Percentiles rank a stretch among this genome's conserved stretches.
These are phyloP conservation scores for Cladosporium sp. DNA, from an alignment of 2,329 filamentous ascomycete species.

Conservation along the genomic window DNA sequence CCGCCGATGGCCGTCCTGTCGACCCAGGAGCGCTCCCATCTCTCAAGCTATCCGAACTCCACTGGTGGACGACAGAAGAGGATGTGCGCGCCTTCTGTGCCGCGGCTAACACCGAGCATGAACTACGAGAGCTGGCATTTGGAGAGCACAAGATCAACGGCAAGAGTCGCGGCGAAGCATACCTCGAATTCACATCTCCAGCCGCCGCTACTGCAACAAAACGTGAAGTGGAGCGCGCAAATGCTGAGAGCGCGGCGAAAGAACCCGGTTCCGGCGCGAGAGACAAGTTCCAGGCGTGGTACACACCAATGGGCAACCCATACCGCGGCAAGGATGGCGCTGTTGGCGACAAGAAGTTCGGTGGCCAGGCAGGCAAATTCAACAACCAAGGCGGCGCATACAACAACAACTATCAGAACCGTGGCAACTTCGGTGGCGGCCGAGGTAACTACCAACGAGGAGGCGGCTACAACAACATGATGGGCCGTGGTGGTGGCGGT, in stretches of 20 bases:
- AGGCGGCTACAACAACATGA: constrained; percentile 21
- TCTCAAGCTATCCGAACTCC: constrained; percentile 82
- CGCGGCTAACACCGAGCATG: constrained; percentile 75
- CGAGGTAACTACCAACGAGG: constrained; percentile 25
- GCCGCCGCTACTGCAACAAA: constrained; percentile 86
- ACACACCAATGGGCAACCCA: constrained; percentile 59
- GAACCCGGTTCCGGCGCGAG: constrained; percentile 21
- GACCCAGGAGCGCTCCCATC: constrained; percentile 67
- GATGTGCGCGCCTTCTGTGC: constrained; percentile 78
- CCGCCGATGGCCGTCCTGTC: constrained; percentile 41
- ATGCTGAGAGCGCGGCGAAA: constrained; percentile 23
- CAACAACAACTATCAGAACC: constrained; percentile 37
- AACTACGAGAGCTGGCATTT: constrained; percentile 90
- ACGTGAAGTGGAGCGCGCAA: constrained; percentile 65
- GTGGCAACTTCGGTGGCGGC: constrained; percentile 27
- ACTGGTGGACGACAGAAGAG: constrained; percentile 97
- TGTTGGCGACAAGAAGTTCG: constrained; percentile 35
- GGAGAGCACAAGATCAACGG: constrained; percentile 99
- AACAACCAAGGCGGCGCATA: constrained; percentile 42
- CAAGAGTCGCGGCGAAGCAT: constrained; percentile 93
- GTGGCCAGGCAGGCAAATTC: constrained; percentile 52
- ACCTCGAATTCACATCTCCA: constrained; percentile 78
- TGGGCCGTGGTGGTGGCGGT: constrained; percentile 16
- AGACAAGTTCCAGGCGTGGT: constrained; percentile 23
- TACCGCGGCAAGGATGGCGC: constrained; percentile 68